A percentile compares a stretch with the other conserved stretches of the same genome.
Evolutionary conservation across 192 early-diverging fungal genomes (phyloP).

Genomic region (Entomortierella chlamydospora): DNA sequence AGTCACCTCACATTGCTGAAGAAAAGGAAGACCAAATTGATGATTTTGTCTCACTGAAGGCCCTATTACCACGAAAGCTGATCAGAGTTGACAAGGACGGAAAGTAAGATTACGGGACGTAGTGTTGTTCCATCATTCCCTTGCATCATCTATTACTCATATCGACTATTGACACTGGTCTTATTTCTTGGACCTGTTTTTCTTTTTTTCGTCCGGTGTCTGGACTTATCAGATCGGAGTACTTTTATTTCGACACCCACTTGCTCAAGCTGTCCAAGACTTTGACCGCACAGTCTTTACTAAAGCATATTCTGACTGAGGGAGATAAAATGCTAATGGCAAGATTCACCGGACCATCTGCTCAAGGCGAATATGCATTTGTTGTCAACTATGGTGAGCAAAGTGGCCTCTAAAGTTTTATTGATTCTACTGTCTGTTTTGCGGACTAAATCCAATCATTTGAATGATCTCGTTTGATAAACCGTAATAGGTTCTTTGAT

Average conservation of each 20-base stretch:
- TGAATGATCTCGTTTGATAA: no score
- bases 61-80: constrained; percentile 52
- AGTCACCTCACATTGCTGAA: background rate
- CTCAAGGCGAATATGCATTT: constrained; percentile 87
- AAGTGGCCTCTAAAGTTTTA: background rate
- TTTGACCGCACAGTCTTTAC: constrained; percentile 85
- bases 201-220: constrained; percentile 9
- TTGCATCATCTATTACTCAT: background rate
- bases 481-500: constrained; percentile 79
- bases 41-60: constrained; percentile 34
- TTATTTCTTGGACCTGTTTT: background rate
- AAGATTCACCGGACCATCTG: constrained; percentile 58
- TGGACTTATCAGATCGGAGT: constrained; percentile 25
- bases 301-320: constrained; percentile 96
- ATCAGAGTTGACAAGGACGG: constrained; percentile 36
- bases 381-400: constrained; percentile 85
- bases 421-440: background rate
- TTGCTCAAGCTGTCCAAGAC: constrained; percentile 76
- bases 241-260: constrained; percentile 69
- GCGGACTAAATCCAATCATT: background rate
- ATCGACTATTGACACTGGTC: background rate
- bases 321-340: constrained; percentile 96
- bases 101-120: constrained; percentile 28
- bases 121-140: background rate
- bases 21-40: constrained; percentile 14